Evolutionary conservation across 352 stramenopile species (phyloP).

Genomic region (Phytophthora podocarpi): DNA sequence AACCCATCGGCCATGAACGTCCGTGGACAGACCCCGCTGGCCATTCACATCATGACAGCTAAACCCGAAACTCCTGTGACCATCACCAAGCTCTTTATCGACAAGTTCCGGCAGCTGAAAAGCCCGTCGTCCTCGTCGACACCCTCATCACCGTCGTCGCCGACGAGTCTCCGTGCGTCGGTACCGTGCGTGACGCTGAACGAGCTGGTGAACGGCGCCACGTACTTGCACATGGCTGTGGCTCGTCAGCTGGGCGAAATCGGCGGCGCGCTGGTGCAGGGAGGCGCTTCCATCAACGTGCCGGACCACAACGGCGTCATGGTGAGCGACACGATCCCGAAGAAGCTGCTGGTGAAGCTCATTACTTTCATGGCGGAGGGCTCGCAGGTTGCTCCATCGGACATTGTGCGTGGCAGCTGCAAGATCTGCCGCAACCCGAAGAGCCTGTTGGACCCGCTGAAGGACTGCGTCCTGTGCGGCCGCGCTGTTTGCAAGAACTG

Average conservation of each 20-base stretch:
- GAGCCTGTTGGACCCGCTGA: conserved; percentile 71
- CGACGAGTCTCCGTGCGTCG: conserved; percentile 11
- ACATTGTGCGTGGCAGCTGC: conserved; percentile 65
- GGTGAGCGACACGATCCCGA: conserved; percentile 77
- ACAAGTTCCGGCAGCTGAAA: conserved; percentile 44
- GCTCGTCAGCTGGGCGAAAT: conserved; percentile 74
- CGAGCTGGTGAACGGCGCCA: conserved; percentile 74
- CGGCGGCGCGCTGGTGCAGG: conserved; percentile 63
- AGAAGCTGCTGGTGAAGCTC: conserved; percentile 79
- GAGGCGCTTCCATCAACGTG: conserved; percentile 85
- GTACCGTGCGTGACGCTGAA: conserved; percentile 48
- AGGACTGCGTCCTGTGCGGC: conserved; percentile 78
- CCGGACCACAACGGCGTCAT: conserved; percentile 78
- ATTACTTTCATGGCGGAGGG: conserved; percentile 83
- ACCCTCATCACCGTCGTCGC: conserved; percentile 23
- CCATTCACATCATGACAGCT: conserved; percentile 84
- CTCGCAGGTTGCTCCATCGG: conserved; percentile 59
- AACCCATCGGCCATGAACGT: conserved; percentile 73
- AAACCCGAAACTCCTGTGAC: conserved; percentile 54
- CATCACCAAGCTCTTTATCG: conserved; percentile 63
- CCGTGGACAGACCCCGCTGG: conserved; percentile 81
- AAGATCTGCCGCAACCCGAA: conserved; percentile 87
- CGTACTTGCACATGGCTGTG: conserved; percentile 86
- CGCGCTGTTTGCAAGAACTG: conserved; percentile 84
- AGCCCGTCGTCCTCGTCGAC: conserved; percentile 12